These are phyloP conservation scores for Mycena chlorophos DNA, from an alignment of 768 basidiomycete species.

Conservation along the genomic window DNA sequence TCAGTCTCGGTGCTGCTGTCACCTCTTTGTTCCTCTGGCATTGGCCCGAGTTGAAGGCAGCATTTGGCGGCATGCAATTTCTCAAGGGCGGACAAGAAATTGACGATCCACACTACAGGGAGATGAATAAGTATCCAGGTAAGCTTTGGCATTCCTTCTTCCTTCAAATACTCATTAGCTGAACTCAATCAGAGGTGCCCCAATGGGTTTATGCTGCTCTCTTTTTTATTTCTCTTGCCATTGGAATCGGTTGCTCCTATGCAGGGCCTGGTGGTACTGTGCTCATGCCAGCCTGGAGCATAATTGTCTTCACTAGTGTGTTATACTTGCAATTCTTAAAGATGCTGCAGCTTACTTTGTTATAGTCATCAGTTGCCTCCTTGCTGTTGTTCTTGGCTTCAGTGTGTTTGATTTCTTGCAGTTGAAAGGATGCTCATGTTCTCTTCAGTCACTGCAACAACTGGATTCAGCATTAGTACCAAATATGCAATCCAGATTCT, in stretches of 20 bases:
- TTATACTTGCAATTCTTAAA: conserved; percentile 1
- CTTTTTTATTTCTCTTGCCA: conserved; percentile 45
- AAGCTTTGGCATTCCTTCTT: background rate
- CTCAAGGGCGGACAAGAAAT: conserved; percentile 40
- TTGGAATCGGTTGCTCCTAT: conserved; percentile 51
- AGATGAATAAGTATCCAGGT: conserved; percentile 50
- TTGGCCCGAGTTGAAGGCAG: conserved; percentile 49
- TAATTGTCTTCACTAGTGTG: conserved; percentile 49
- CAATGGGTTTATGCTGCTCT: conserved; percentile 51
- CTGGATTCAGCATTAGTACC: conserved; percentile 46
- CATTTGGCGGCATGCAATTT: conserved; percentile 45
- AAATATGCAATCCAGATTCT: conserved; percentile 51
- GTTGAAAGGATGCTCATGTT: background rate
- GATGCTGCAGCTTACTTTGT: background rate
- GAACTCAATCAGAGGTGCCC: conserved; percentile 46
- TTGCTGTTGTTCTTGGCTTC: conserved; percentile 44
- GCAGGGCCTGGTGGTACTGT: conserved; percentile 38
- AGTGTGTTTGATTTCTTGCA: conserved; percentile 29
- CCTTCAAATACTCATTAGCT: background rate
- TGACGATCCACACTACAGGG: conserved; percentile 54
- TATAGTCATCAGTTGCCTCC: conserved; percentile 32
- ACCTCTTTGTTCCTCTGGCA: conserved; percentile 53
- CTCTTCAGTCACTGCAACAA: conserved; percentile 39
- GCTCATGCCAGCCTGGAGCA: conserved; percentile 55
- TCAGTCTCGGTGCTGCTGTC: conserved; percentile 50